phyloP scores from a whole-genome alignment of 2,329 filamentous ascomycete genomes.

The Chaetomiaceae sp. region DNA sequence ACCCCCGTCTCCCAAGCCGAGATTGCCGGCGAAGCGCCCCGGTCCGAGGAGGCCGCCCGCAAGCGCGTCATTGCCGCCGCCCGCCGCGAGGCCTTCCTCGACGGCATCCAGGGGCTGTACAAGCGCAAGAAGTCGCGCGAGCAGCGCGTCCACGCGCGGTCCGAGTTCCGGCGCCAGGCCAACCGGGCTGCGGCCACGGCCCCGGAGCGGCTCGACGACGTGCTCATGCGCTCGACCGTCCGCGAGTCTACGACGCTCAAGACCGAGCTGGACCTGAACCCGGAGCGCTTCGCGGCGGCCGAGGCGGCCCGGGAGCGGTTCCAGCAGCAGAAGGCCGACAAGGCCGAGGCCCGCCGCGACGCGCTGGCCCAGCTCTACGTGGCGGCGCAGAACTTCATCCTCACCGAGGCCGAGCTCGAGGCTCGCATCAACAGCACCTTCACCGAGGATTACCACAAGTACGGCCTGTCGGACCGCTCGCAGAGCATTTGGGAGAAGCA shows the following conservation, averaged over 20 bases:
- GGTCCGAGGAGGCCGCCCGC: slow-evolving; percentile 48
- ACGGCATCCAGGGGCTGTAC: slow-evolving; percentile 67
- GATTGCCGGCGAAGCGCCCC: slow-evolving; percentile 32
- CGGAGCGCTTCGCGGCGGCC: slow-evolving; percentile 54
- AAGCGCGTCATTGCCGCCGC: slow-evolving; percentile 67
- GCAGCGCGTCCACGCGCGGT: slow-evolving; percentile 24
- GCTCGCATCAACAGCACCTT: slow-evolving; percentile 72
- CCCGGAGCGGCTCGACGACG: slow-evolving; percentile 70
- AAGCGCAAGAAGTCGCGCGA: slow-evolving; percentile 52
- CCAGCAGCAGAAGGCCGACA: slow-evolving; percentile 42
- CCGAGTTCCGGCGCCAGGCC: slow-evolving; percentile 41
- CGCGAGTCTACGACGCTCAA: slow-evolving; percentile 46
- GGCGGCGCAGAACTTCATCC: slow-evolving; percentile 81
- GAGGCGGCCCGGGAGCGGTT: slow-evolving; percentile 38
- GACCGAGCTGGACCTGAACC: slow-evolving; percentile 55
- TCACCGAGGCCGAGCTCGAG: slow-evolving; percentile 71
- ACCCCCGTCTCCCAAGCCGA: slow-evolving; percentile 50
- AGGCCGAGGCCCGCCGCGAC: slow-evolving; percentile 59
- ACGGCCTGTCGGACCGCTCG: slow-evolving; percentile 41
- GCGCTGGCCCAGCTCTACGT: slow-evolving; percentile 84
- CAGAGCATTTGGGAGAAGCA: slow-evolving; percentile 49
- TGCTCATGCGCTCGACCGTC: slow-evolving; percentile 66
- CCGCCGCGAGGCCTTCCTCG: slow-evolving; percentile 66
- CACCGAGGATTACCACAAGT: slow-evolving; percentile 40
- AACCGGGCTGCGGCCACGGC: slow-evolving; percentile 50